Conservation (phyloP, 805 yeast genomes). For the Kregervanrija pseudodelftensis region DNA sequence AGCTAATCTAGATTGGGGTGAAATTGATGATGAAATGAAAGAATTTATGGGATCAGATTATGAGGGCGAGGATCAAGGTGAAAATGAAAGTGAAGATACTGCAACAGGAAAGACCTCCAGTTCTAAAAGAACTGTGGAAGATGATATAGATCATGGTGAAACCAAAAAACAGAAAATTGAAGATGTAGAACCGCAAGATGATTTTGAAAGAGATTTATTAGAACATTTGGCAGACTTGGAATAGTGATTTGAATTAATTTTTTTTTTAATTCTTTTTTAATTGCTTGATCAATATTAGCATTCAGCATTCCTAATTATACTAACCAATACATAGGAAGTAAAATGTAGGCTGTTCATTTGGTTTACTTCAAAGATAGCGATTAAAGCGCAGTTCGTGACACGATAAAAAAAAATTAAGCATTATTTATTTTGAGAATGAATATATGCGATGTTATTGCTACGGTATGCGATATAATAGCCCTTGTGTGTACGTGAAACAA, state of each 20-base stretch:
- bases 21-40: slow-evolving; percentile 50
- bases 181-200: slow-evolving; percentile 27
- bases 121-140: not conserved
- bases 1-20: slow-evolving; percentile 42
- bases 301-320: no score
- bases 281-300: no score
- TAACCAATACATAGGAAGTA: no score
- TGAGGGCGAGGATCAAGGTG: slow-evolving; percentile 25
- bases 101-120: not conserved
- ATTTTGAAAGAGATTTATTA: slow-evolving; percentile 41
- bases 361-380: no score
- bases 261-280: not conserved
- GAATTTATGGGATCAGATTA: slow-evolving; percentile 43
- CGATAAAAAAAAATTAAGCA: no score
- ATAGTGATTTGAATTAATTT: slow-evolving; percentile 12
- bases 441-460: no score
- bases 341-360: no score
- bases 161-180: slow-evolving; percentile 17
- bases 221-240: slow-evolving; percentile 44
- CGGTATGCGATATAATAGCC: no score
- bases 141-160: slow-evolving; percentile 27
- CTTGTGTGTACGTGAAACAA: no score
- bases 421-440: no score
- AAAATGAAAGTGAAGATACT: slow-evolving; percentile 14
- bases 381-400: no score